Base-by-base conservation (phyloP, 1,139 yeast genomes). In the Candida sp. region DNA sequence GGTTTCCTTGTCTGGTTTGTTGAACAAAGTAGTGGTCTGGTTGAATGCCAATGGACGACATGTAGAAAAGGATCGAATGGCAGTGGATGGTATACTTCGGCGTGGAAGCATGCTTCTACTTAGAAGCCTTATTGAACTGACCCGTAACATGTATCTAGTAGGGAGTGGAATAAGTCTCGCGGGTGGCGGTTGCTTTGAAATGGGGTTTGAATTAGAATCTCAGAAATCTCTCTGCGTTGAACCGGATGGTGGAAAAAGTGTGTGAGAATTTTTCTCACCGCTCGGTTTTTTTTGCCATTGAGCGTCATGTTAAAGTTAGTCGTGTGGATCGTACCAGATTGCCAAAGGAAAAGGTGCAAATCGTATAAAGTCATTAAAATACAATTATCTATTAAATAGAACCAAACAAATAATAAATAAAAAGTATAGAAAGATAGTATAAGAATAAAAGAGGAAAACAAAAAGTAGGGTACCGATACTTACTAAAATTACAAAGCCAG, bases 121-220 rank as follows among this genome's bases (percentile, higher is more conserved):
- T 42, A 50, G 49, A 48, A 45, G 51, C 25, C 51, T 47, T 44
- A 49, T 22, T 34, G 53, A 44, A 38, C 46, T 50, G 17, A 45
- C 47, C 46, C 46, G 33, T 45, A 50, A 44, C 46, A 43, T 34
- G n/a, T 34, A 12, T 34, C 11, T 33, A 33, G n/a, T 12, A 9
- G 35, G 4, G 27, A 25, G 7, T 37, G 9, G 9, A n/a, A 26
- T 17, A 7, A 12, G 22, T 17, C 8, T 23, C 5, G 7, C 17
- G 39, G 8, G 39, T 17, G 26, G 25, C 5, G n/a, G 12, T 35
- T 17, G 7, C 7, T n/a, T 12, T 4, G 26, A 9, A 35, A 38
- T 26, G 42, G 42, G 42, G 42, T 38, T 38, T 38, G 42, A 8
- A 28, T 17, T 17, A 2, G 17, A 17, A 17, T 17, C 17, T 17